Base-by-base conservation (phyloP, 1,139 yeast genomes). In the Hansenula lynferdii region DNA sequence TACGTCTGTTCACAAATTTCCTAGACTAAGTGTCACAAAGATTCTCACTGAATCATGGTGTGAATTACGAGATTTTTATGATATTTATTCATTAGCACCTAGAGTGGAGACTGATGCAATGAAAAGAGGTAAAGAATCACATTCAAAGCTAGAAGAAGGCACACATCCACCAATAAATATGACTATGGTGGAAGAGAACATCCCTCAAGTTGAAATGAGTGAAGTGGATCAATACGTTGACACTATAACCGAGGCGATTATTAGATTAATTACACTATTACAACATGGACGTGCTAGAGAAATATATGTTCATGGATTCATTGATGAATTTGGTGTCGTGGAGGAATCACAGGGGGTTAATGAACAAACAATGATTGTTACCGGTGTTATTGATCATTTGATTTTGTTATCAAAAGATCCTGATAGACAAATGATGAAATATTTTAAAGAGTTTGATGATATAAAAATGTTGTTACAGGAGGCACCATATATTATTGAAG, bases 331-430 rank as follows among this genome's bases (percentile, higher is more conserved):
- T 1, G 57, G 60, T 3, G 41, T 46, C 7, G 53, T 72, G 24
- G 45, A 62, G 1, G 47, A 53, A 1, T 43, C 41, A 12, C 26
- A 38, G 8, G 38, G 41, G n/a, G 44, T 34, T n/a, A 38, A 41
- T 12, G 44, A 49, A 1, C 47, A 55, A 9, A 61, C 58, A 32
- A 62, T 73, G 1, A 56, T 79, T 18, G 65, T 80, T 6, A 78
- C 85, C 51, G 90, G 89, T 2, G 62, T 82, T 2, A 70, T 81
- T 18, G 92, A 83, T 54, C 69, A 71, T 40, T 48, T 82, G 40
- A 51, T 41, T 22, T 45, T 54, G 14, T 39, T 30, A 53, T 57
- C 35, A 41, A 44, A 32, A 32, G 30, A 56, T 57, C 29, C 45
- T 41, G 28, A 33, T 4, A 36, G 41, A 10, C 40, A 60, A 0